Percentiles rank a stretch among this genome's conserved stretches.
phyloP scores from a whole-genome alignment of 345 rosid genomes.

The Excoecaria agallocha region DNA sequence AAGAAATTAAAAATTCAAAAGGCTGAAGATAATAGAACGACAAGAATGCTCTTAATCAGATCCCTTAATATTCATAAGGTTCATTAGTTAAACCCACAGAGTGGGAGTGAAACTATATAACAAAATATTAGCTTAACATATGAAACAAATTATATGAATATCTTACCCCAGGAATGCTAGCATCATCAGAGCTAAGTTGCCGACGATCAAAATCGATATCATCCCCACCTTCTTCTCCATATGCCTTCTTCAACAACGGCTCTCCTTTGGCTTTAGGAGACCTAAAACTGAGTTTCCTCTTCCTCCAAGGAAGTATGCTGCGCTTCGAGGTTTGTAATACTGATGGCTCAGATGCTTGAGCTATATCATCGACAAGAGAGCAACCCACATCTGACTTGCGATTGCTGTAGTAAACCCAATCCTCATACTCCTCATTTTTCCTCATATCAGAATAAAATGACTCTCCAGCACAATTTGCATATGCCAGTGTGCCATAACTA shows the following conservation, averaged over 20 bases:
- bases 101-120: background rate
- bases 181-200: conserved; percentile 83
- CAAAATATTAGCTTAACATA: background rate
- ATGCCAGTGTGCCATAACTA: conserved; percentile 79
- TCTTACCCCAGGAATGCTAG: conserved; percentile 51
- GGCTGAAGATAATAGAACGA: background rate
- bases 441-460: conserved; percentile 50
- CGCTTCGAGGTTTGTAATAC: conserved; percentile 52
- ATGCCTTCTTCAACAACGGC: conserved; percentile 82
- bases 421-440: conserved; percentile 56
- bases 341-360: conserved; percentile 49
- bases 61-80: background rate
- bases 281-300: conserved; percentile 83
- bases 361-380: conserved; percentile 40
- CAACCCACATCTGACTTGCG: conserved; percentile 66
- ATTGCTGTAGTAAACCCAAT: conserved; percentile 78
- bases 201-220: conserved; percentile 96
- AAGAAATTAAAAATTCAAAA: background rate
- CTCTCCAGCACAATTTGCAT: conserved; percentile 73
- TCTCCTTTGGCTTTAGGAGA: conserved; percentile 86
- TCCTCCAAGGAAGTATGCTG: conserved; percentile 81
- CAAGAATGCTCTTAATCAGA: background rate
- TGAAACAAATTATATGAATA: background rate
- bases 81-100: background rate
- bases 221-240: conserved; percentile 98